Evolutionary conservation across 2,329 filamentous ascomycete genomes (phyloP).

Genomic region (Xylariaceae sp.): DNA sequence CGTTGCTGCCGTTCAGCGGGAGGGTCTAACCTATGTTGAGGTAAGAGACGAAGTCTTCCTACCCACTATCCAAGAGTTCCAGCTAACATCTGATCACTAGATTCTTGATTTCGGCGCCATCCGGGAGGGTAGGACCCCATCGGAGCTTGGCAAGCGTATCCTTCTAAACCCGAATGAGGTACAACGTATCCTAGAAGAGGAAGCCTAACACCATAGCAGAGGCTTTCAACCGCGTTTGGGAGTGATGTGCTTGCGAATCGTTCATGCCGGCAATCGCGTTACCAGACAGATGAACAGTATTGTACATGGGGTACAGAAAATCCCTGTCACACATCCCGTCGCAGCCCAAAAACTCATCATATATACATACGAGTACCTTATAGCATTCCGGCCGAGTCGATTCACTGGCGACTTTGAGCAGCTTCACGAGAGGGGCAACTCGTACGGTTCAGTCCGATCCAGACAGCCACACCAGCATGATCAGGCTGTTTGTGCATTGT

Average conservation of each 20-base stretch:
- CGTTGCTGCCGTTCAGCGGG: conserved; percentile 91
- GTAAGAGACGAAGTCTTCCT: conserved; percentile 47
- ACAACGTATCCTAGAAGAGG: conserved; percentile 33
- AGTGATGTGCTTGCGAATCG: background rate
- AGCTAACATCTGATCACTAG: conserved; percentile 47
- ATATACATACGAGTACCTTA: background rate
- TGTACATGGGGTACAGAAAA: background rate
- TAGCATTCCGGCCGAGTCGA: background rate
- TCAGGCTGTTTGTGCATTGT: background rate
- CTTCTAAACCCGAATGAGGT: conserved; percentile 55
- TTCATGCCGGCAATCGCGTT: background rate
- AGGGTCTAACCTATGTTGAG: conserved; percentile 91
- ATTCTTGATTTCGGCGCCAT: conserved; percentile 95
- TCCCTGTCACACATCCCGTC: background rate
- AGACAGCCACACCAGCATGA: background rate
- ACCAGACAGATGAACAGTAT: background rate
- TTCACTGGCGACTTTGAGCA: background rate
- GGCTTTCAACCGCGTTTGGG: background rate
- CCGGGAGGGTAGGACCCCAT: conserved; percentile 74
- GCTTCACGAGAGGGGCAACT: background rate
- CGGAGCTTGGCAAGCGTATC: conserved; percentile 74
- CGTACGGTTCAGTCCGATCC: background rate
- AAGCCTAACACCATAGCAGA: conserved; percentile 14
- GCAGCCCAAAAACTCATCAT: background rate
- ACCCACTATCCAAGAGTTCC: background rate